Percentiles rank a stretch among this genome's conserved stretches.
These are phyloP conservation scores for Lotmaria passim DNA, from an alignment of 208 protist genomes.

Conservation along the genomic window DNA sequence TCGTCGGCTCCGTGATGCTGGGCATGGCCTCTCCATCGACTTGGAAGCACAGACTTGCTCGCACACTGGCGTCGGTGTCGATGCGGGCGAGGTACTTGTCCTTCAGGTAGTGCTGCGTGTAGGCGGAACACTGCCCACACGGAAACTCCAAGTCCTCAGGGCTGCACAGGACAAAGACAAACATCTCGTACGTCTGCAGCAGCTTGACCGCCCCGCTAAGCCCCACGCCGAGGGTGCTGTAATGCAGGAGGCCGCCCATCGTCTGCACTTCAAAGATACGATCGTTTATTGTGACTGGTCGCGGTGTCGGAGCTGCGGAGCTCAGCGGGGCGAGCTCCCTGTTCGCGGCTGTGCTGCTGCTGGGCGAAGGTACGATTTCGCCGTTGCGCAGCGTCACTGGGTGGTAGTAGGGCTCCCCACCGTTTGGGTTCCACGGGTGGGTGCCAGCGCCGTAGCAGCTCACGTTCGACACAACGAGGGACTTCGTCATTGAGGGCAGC, in stretches of 20 bases:
- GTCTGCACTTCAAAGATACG: conserved; percentile 78
- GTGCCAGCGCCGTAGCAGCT: conserved; percentile 76
- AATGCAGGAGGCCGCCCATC: conserved; percentile 74
- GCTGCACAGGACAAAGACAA: conserved; percentile 77
- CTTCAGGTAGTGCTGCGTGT: conserved; percentile 33
- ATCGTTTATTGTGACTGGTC: conserved; percentile 75
- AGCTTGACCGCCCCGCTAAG: conserved; percentile 60
- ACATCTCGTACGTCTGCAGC: conserved; percentile 69
- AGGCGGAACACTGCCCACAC: conserved; percentile 27
- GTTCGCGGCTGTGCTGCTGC: neutral
- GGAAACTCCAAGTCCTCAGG: conserved; percentile 59
- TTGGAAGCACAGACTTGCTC: conserved; percentile 64
- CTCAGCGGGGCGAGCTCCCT: neutral
- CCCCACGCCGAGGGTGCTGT: conserved; percentile 58
- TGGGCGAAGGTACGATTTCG: conserved; percentile 1
- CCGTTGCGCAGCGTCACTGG: conserved; percentile 40
- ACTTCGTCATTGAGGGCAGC: conserved; percentile 62
- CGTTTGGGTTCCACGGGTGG: conserved; percentile 54
- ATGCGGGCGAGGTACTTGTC: conserved; percentile 31
- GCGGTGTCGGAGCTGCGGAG: conserved; percentile 3
- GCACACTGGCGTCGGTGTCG: conserved; percentile 26
- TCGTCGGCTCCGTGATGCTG: conserved; percentile 57
- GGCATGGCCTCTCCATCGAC: conserved; percentile 78
- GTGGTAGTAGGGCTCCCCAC: conserved; percentile 43
- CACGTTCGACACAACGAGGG: conserved; percentile 82